phyloP scores from a whole-genome alignment of 2,329 filamentous ascomycete genomes.

The Xylariaceae sp. region DNA sequence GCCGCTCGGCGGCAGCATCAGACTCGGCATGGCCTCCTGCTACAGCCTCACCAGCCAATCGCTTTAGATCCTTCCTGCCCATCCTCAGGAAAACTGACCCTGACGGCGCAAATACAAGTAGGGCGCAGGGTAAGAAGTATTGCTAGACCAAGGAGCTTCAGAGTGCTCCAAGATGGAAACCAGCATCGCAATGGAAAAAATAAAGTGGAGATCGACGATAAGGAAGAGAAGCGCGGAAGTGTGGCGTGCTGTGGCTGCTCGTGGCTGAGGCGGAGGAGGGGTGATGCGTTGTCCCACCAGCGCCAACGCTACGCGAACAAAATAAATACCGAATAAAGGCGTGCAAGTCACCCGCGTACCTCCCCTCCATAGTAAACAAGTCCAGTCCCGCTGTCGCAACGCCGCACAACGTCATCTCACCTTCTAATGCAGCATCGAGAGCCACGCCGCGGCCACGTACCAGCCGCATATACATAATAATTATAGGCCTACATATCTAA shows the following conservation, averaged over 20 bases:
- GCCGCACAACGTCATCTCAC: background rate
- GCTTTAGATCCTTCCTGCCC: conserved; percentile 26
- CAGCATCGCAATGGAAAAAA: conserved; percentile 15
- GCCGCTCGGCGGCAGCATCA: conserved; percentile 29
- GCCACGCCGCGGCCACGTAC: background rate
- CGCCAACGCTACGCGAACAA: conserved; percentile 2
- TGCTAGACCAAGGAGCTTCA: background rate
- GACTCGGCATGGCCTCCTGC: conserved; percentile 22
- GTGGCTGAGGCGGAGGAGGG: conserved; percentile 8
- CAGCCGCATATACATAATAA: background rate
- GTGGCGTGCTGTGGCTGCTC: conserved; percentile 1
- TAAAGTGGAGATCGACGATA: conserved; percentile 23
- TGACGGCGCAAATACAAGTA: background rate
- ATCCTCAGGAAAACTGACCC: conserved; percentile 9
- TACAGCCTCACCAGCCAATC: conserved; percentile 17
- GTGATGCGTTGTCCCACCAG: conserved; percentile 23
- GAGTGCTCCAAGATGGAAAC: too few species aligned
- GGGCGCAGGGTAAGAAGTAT: background rate
- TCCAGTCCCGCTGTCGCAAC: background rate
- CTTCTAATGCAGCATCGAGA: background rate
- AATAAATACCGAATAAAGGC: conserved; percentile 4
- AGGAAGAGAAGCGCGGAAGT: background rate
- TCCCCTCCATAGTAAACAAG: conserved; percentile 1
- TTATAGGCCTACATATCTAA: background rate
- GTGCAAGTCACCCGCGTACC: background rate